Conservation (phyloP, 1,284 basidiomycete genomes). For the Leccinum pseudoinsigne region DNA sequence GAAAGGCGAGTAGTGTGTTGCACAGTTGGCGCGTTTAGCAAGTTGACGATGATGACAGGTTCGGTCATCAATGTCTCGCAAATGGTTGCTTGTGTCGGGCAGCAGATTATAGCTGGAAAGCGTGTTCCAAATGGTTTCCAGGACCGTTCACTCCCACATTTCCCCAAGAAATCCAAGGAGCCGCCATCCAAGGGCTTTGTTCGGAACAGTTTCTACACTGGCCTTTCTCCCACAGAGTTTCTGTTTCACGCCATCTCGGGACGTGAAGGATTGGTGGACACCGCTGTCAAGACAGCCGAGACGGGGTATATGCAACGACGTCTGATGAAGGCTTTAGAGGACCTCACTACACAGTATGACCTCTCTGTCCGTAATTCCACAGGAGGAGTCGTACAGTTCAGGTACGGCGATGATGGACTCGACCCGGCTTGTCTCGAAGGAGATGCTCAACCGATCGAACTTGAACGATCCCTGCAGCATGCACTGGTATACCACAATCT, state of each 20-base stretch:
- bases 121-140: conserved; percentile 99
- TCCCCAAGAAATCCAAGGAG: conserved; percentile 96
- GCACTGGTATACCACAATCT: conserved; percentile 59
- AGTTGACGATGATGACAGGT: conserved; percentile 47
- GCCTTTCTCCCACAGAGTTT: conserved; percentile 95
- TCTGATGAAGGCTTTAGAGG: conserved; percentile 98
- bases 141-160: conserved; percentile 97
- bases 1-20: conserved; percentile 63
- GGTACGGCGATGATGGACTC: conserved; percentile 96
- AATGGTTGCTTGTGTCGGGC: conserved; percentile 99
- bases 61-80: conserved; percentile 99
- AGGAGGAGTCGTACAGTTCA: conserved; percentile 98
- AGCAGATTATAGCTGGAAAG: conserved; percentile 97
- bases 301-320: conserved; percentile 99
- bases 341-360: conserved; percentile 97
- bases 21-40: neutral
- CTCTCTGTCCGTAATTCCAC: conserved; percentile 95
- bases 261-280: conserved; percentile 98
- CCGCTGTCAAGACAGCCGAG: conserved; percentile 99
- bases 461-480: conserved; percentile 87
- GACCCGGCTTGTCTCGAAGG: conserved; percentile 97
- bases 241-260: conserved; percentile 99
- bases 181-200: conserved; percentile 99
- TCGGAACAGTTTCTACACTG: conserved; percentile 95
- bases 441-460: conserved; percentile 91